These are phyloP conservation scores for Leccinum longicurvipes DNA, from an alignment of 768 basidiomycete species.

Conservation along the genomic window DNA sequence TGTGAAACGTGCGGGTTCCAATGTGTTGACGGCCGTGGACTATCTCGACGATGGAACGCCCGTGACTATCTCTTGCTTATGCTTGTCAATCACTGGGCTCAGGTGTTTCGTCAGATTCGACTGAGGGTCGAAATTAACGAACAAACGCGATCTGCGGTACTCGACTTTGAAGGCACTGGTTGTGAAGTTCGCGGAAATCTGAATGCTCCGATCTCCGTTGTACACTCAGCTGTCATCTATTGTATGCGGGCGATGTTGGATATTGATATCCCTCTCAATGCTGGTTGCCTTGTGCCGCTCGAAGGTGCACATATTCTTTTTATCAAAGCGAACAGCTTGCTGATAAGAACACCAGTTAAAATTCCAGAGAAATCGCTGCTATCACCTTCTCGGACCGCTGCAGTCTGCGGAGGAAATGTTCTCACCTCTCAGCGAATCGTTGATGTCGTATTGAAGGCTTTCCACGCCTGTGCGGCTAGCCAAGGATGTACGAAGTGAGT, in stretches of 20 bases:
- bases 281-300: constrained; percentile 87
- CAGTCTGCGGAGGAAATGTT: constrained; percentile 92
- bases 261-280: constrained; percentile 87
- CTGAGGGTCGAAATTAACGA: constrained; percentile 77
- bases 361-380: constrained; percentile 80
- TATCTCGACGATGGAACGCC: constrained; percentile 88
- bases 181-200: constrained; percentile 82
- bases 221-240: constrained; percentile 85
- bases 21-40: constrained; percentile 67
- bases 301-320: constrained; percentile 48
- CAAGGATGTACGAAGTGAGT: constrained; percentile 91
- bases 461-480: constrained; percentile 87
- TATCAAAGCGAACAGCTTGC: background rate
- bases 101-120: constrained; percentile 48
- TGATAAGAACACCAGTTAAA: constrained; percentile 46
- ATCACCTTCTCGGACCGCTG: constrained; percentile 79
- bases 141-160: constrained; percentile 66
- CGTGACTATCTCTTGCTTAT: constrained; percentile 37
- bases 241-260: constrained; percentile 87
- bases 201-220: constrained; percentile 82
- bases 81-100: background rate
- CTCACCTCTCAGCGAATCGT: constrained; percentile 91
- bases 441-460: constrained; percentile 90
- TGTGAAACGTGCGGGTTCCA: constrained; percentile 62
- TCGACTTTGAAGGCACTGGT: constrained; percentile 85